phyloP scores from a whole-genome alignment of 2,329 filamentous ascomycete genomes.

The Aspergillus sp. region DNA sequence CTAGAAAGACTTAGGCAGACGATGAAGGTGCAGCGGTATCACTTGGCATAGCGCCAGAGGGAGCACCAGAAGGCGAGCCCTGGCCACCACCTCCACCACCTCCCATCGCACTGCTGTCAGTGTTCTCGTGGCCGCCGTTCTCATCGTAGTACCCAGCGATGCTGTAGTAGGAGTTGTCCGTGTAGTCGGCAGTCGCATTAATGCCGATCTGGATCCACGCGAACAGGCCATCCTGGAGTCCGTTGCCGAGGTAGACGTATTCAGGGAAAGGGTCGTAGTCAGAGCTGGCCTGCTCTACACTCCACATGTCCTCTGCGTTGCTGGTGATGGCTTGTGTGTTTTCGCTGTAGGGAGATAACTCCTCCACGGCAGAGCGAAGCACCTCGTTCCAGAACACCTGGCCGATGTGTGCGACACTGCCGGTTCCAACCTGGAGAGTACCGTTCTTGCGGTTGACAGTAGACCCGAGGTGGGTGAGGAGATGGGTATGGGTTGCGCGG shows the following conservation, averaged over 20 bases:
- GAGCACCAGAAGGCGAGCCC: conserved; percentile 11
- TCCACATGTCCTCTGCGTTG: conserved; percentile 47
- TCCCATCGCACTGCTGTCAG: conserved; percentile 15
- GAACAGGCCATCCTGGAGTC: conserved; percentile 48
- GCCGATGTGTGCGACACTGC: conserved; percentile 49
- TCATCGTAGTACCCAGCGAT: conserved; percentile 26
- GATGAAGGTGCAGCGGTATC: conserved; percentile 6
- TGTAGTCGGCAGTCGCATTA: conserved; percentile 39
- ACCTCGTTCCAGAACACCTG: conserved; percentile 53
- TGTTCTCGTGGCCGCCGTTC: conserved; percentile 23
- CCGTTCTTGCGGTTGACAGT: conserved; percentile 42
- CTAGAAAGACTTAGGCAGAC: not conserved
- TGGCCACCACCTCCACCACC: conserved; percentile 9
- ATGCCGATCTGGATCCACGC: conserved; percentile 53
- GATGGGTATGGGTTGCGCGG: conserved; percentile 52
- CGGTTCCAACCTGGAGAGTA: conserved; percentile 45
- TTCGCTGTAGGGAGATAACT: conserved; percentile 38
- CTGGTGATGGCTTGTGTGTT: conserved; percentile 34
- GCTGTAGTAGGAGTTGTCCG: conserved; percentile 24
- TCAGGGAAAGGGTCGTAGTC: conserved; percentile 55
- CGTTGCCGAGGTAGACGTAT: conserved; percentile 54
- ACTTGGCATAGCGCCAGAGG: conserved; percentile 17
- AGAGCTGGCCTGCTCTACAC: conserved; percentile 42
- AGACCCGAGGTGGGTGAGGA: conserved; percentile 45
- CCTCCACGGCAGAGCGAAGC: conserved; percentile 46